Percentiles rank a stretch among this genome's conserved stretches.
Evolutionary conservation across 1,284 basidiomycete genomes (phyloP).

Genomic region (Hypsizygus ulmarius): DNA sequence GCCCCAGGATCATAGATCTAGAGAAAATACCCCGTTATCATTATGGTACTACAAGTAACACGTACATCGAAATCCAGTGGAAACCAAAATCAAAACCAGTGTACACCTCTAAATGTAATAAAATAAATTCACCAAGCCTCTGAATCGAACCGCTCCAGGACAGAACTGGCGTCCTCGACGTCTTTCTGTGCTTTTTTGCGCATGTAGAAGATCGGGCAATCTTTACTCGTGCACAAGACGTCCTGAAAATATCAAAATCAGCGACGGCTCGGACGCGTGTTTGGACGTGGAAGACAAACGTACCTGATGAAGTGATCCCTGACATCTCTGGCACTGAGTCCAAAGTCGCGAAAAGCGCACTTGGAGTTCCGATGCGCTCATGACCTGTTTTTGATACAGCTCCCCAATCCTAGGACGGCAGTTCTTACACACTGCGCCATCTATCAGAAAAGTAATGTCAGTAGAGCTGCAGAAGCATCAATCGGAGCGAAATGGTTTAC

Average conservation of each 20-base stretch:
- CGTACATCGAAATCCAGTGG: not conserved
- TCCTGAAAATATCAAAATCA: conserved; percentile 51
- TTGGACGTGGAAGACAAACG: conserved; percentile 13
- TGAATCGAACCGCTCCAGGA: conserved; percentile 80
- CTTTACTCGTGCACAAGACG: conserved; percentile 93
- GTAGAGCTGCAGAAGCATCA: conserved; percentile 1
- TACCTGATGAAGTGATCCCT: conserved; percentile 93
- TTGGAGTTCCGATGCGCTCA: conserved; percentile 74
- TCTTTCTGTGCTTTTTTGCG: conserved; percentile 96
- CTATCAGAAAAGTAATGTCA: conserved; percentile 40
- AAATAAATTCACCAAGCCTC: conserved; percentile 54
- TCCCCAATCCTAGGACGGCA: conserved; percentile 83
- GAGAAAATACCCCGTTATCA: conserved; percentile 2
- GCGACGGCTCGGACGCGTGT: not conserved
- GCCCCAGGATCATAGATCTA: conserved; percentile 1
- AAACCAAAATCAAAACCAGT: not conserved
- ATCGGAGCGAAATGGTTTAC: conserved; percentile 38
- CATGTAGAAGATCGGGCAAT: conserved; percentile 99
- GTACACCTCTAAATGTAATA: not conserved
- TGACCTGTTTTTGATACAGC: conserved; percentile 87
- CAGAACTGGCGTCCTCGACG: conserved; percentile 76
- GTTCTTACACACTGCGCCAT: conserved; percentile 91
- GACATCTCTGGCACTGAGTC: conserved; percentile 97
- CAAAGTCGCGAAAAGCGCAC: conserved; percentile 90
- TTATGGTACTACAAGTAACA: too few species aligned